These are phyloP conservation scores for Parachaetomium inaequale DNA, from an alignment of 495 filamentous ascomycete species.

Conservation along the genomic window DNA sequence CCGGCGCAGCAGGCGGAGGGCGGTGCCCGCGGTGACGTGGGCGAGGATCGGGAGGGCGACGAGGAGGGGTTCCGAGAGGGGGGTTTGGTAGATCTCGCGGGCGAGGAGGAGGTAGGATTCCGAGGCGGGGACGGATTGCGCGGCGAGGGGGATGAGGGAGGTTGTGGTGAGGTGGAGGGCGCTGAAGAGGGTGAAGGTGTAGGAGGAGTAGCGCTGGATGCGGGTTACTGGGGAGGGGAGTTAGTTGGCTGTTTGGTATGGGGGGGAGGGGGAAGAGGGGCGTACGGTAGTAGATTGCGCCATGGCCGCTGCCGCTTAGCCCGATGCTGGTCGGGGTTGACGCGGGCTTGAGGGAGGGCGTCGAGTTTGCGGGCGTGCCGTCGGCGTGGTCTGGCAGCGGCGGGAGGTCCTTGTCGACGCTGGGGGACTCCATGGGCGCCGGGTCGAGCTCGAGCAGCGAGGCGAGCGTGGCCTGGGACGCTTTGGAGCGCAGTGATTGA, in stretches of 20 bases:
- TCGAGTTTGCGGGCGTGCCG: slow-evolving; percentile 24
- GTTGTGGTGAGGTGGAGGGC: slow-evolving; percentile 75
- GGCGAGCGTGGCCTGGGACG: slow-evolving; percentile 52
- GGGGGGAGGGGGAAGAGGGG: slow-evolving; percentile 20
- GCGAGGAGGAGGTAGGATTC: slow-evolving; percentile 65
- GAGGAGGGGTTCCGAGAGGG: slow-evolving; percentile 59
- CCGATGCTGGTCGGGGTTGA: slow-evolving; percentile 39
- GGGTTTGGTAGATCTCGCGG: slow-evolving; percentile 78
- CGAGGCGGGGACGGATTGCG: slow-evolving; percentile 50
- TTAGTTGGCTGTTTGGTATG: slow-evolving; percentile 8
- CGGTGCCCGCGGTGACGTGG: slow-evolving; percentile 64
- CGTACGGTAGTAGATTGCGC: slow-evolving; percentile 61
- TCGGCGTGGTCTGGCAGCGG: slow-evolving; percentile 36
- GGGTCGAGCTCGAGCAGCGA: slow-evolving; percentile 79
- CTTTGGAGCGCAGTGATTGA: slow-evolving; percentile 29
- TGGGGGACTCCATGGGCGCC: slow-evolving; percentile 65
- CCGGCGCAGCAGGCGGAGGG: slow-evolving; percentile 69
- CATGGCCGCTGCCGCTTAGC: slow-evolving; percentile 51
- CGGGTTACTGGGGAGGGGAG: slow-evolving; percentile 57
- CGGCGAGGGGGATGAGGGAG: slow-evolving; percentile 66
- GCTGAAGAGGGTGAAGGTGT: slow-evolving; percentile 76
- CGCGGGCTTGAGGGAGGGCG: slow-evolving; percentile 26
- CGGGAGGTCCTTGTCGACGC: slow-evolving; percentile 57
- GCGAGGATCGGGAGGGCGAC: slow-evolving; percentile 55
- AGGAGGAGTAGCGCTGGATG: slow-evolving; percentile 82